Evolutionary conservation across 495 filamentous ascomycete species (phyloP), one percentile per base, ranked within the genome.

Genomic region (Platismatia glauca): DNA sequence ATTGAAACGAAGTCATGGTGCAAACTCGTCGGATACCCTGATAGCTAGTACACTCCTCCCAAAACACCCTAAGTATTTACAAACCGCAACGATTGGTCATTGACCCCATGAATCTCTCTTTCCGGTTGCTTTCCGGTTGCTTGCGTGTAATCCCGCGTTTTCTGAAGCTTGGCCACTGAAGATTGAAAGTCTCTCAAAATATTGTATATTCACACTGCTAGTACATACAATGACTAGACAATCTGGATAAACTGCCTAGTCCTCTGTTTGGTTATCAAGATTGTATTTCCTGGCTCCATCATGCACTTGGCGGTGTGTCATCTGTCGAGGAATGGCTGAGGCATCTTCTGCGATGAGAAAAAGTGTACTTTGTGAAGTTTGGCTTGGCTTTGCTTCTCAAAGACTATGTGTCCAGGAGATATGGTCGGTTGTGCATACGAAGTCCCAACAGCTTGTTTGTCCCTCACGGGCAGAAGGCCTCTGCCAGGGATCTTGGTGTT

Each of bases 271-370:
- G 50, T 33, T 33, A 7, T 53, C 3, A 4, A 2, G 16, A 11
- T 31, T 18, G 16, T 33, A 3, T 13, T 27, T 20, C 20, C 7
- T n/a, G 27, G 27, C 6, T 34, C 50, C 6, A 12, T 9, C 4
- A 33, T 33, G 27, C 24, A 53, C 16, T 2, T 20, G 18, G 5
- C n/a, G 16, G 6, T 9, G 16, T 33, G 16, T 53, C 29, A 53
- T 33, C 50, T 53, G 29, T 53, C 50, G 29, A 53, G 50, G 16
- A 53, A 53, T 33, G 50, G 50, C 50, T 53, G 50, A 16, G 50
- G 50, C 50, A 22, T 33, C 29, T 53, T 33, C 16, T 33, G 29
- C 29, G 50, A 53, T 53, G 50, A 53, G 29, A 53, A 53, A 15
- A 8, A 1, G 5, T 53, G 27, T 4, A 33, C 29, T 33, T 33